Percentiles rank a stretch among this genome's conserved stretches.
Evolutionary conservation across 805 yeast genomes (phyloP).

Genomic region (Cyberlindnera maclurae): DNA sequence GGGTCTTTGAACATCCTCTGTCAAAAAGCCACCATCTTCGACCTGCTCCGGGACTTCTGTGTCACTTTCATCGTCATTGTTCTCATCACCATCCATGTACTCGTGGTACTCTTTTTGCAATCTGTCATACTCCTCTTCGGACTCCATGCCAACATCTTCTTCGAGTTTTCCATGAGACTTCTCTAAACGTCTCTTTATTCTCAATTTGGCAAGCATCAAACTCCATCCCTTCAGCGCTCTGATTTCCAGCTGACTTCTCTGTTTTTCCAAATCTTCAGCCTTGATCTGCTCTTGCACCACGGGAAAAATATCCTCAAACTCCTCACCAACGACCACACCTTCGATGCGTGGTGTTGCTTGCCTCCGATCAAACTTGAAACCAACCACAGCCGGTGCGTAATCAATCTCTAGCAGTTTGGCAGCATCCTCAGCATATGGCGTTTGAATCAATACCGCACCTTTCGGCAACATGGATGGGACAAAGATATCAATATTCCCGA

Average conservation of each 20-base stretch:
- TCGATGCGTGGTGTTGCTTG: constrained; percentile 56
- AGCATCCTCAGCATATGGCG: constrained; percentile 56
- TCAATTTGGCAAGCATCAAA: constrained; percentile 35
- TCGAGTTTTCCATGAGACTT: constrained; percentile 34
- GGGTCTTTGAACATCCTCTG: constrained; percentile 4
- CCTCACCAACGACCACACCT: constrained; percentile 69
- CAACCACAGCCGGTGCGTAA: constrained; percentile 81
- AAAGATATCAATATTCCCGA: constrained; percentile 79
- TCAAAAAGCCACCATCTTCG: constrained; percentile 13
- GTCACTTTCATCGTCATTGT: constrained; percentile 13
- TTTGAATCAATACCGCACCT: constrained; percentile 58
- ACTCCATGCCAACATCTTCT: constrained; percentile 3
- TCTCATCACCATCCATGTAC: constrained; percentile 16
- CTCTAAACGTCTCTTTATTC: constrained; percentile 37
- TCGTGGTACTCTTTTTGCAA: constrained; percentile 18
- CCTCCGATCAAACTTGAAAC: constrained; percentile 64
- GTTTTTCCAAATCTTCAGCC: constrained; percentile 36
- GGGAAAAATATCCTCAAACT: constrained; percentile 52
- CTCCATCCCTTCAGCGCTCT: constrained; percentile 43
- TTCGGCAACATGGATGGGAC: constrained; percentile 75
- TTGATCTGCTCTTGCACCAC: constrained; percentile 41
- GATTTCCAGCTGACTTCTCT: constrained; percentile 36
- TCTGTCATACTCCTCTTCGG: constrained; percentile 9
- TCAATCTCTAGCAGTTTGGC: constrained; percentile 66
- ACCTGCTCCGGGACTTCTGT: constrained; percentile 1